Evolutionary conservation across 441 rosid species (phyloP).

Genomic region (Melastoma candidum): DNA sequence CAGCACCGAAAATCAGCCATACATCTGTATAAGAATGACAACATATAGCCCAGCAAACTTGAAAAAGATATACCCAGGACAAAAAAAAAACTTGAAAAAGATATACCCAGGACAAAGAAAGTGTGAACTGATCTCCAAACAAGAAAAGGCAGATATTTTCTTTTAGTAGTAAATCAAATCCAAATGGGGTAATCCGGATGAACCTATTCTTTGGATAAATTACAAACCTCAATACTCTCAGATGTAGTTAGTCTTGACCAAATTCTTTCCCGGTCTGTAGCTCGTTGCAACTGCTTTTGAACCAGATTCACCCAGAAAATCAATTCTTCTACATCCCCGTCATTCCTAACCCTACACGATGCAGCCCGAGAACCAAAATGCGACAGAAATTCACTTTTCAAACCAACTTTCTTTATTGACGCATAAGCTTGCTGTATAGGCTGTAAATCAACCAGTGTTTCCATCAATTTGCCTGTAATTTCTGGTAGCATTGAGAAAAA

Average conservation of each 20-base stretch:
- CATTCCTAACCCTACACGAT: constrained; percentile 63
- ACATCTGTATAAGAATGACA: no score
- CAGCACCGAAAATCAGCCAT: no score
- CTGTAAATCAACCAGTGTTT: constrained; percentile 67
- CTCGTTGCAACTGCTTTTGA: constrained; percentile 74
- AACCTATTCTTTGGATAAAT: background rate
- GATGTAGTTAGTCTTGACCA: constrained; percentile 94
- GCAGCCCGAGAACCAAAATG: constrained; percentile 95
- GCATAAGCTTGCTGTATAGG: constrained; percentile 63
- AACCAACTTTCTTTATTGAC: constrained; percentile 64
- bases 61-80: no score
- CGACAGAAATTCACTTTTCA: constrained; percentile 78
- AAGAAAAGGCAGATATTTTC: no score
- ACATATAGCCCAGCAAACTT: no score
- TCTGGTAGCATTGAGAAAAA: constrained; percentile 71
- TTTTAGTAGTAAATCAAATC: no score
- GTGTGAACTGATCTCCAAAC: no score
- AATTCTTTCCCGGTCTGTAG: constrained; percentile 92
- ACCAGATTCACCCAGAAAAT: constrained; percentile 92
- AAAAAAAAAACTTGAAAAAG: no score
- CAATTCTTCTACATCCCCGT: constrained; percentile 65
- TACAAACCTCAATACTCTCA: constrained; percentile 92
- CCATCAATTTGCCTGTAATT: constrained; percentile 80
- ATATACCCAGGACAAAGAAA: no score
- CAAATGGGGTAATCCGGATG: no score